Conservation (phyloP, 495 filamentous ascomycete genomes). For the Filosporella fistucella region DNA sequence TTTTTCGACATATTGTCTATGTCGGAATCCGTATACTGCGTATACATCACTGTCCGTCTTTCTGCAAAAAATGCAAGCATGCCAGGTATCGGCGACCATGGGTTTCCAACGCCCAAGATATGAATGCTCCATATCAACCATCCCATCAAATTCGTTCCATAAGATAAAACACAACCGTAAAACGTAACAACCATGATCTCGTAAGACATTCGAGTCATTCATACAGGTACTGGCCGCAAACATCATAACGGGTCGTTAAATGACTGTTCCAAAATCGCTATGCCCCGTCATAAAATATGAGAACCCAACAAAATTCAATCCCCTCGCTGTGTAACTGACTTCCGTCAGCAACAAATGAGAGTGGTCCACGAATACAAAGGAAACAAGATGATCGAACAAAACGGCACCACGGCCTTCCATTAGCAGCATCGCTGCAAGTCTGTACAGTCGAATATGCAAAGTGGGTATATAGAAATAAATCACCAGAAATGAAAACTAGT, state of each 20-base stretch:
- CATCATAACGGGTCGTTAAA: constrained; percentile 21
- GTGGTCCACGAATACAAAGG: constrained; percentile 13
- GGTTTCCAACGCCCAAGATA: constrained; percentile 23
- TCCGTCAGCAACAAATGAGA: constrained; percentile 2
- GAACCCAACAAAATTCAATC: too few relatives aligned
- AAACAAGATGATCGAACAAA: constrained; percentile 9
- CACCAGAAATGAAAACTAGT: constrained; percentile 41
- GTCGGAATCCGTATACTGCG: constrained; percentile 9
- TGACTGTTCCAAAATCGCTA: constrained; percentile 21
- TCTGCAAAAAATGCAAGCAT: constrained; percentile 3
- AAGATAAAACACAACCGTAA: constrained; percentile 21
- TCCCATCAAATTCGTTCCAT: constrained; percentile 1
- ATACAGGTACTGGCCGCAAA: constrained; percentile 16
- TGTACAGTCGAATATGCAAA: constrained; percentile 26
- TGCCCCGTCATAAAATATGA: constrained; percentile 16
- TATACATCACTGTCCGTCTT: constrained; percentile 10
- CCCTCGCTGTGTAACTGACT: too few relatives aligned
- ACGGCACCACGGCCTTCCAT: constrained; percentile 10
- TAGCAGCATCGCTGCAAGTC: constrained; percentile 16
- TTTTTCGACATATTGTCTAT: constrained; percentile 9
- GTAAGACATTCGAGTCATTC: constrained; percentile 15
- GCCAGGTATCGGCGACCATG: constrained; percentile 4
- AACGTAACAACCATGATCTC: constrained; percentile 23
- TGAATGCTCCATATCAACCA: too few relatives aligned
- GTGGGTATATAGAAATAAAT: constrained; percentile 26